A percentile compares a stretch with the other conserved stretches of the same genome.
Evolutionary conservation across 345 rosid species (phyloP).

Genomic region (Lepidium africanum): DNA sequence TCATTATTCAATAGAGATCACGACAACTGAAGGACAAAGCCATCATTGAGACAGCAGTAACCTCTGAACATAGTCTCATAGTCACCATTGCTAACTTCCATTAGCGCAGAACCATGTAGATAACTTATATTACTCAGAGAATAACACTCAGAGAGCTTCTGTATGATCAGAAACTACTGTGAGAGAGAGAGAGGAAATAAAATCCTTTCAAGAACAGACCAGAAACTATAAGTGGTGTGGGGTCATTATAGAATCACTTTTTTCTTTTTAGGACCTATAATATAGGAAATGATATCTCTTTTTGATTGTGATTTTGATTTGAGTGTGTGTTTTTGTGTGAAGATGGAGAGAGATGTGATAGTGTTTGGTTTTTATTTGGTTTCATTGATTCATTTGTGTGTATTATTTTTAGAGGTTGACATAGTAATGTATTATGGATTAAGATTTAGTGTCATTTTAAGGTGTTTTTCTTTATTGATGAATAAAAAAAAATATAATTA

Average conservation of each 20-base stretch:
- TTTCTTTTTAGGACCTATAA: slow-evolving; percentile 14
- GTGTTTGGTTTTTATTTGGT: slow-evolving; percentile 2
- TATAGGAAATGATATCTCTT: slow-evolving; percentile 4
- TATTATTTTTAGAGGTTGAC: slow-evolving; percentile 9
- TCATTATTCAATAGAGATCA: slow-evolving; percentile 11
- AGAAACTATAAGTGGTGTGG: slow-evolving; percentile 13
- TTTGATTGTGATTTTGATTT: background rate
- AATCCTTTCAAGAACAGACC: slow-evolving; percentile 20
- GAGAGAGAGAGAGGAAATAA: background rate
- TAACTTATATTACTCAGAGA: slow-evolving; percentile 22
- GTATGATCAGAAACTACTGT: background rate
- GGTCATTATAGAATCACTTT: slow-evolving; percentile 20
- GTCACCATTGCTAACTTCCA: slow-evolving; percentile 23
- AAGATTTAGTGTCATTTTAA: background rate
- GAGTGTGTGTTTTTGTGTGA: slow-evolving; percentile 20
- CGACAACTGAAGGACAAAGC: background rate
- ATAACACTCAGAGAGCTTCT: slow-evolving; percentile 15
- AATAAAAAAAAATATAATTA: background rate
- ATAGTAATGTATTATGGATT: slow-evolving; percentile 7
- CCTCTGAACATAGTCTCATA: slow-evolving; percentile 2
- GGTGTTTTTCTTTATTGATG: background rate
- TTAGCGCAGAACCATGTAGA: slow-evolving; percentile 22
- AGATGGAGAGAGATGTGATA: slow-evolving; percentile 12
- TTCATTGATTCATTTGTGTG: slow-evolving; percentile 22
- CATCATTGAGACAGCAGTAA: slow-evolving; percentile 6